Base-by-base conservation (phyloP, 345 rosid genomes). In the Adansonia digitata region DNA sequence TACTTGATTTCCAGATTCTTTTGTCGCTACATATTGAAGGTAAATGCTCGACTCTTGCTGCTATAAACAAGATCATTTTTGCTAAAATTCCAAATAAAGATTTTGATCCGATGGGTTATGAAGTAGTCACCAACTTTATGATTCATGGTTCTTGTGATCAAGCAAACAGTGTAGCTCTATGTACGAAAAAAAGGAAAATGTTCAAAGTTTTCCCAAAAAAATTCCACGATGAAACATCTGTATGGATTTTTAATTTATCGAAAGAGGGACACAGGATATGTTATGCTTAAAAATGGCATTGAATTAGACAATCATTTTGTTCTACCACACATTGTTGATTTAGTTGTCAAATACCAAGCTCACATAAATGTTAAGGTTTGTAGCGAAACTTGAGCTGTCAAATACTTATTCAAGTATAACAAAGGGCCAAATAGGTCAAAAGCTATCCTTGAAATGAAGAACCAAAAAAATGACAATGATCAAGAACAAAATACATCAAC, bases 41-140 rank as follows among this genome's bases (percentile, higher is more conserved):
- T 0, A 68, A 68, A 18, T 42, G 15, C 15, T 1, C 0, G 0
- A 2, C 15, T 0, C 0, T 5, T 7, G 1, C 0, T 0, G 20
- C 29, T n/a, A 39, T 76, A 4, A 10, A 69, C 11, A 5, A 0
- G 0, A 27, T 68, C 4, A 59, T 68, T 0, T 55, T 17, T 6
- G 68, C 24, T 18, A 60, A 67, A 29, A 27, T 68, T 0, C 74
- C 5, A 1, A 26, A 11, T 1, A 0, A 24, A 17, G 1, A 40
- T 0, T 9, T 1, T 0, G 20, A 68, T 22, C 59, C 20, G 3
- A 2, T 34, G 0, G 26, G 10, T 0, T 37, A 65, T 18, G 1
- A 49, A 49, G 20, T 2, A 1, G n/a, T 65, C 2, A 1, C 14
- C 3, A 12, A 35, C 2, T 65, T 37, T 0, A 65, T 39, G 17